Evolutionary conservation across 306 rosid genomes (phyloP), one percentile per base, ranked within the genome.

Genomic region (Rosa chinensis): DNA sequence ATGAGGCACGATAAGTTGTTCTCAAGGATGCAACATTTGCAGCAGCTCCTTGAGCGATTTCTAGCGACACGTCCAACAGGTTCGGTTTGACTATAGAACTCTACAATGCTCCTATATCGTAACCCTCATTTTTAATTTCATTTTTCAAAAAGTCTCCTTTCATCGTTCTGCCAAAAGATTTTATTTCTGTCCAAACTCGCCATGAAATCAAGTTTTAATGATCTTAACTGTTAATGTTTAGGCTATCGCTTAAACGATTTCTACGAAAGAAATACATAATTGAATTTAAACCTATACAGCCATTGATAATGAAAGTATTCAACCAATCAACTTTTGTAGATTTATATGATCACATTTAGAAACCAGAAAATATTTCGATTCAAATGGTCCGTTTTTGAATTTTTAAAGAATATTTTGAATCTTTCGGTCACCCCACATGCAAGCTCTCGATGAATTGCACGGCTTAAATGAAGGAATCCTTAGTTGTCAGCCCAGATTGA

Each of bases 41-140:
- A 90, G 28, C 88, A 90, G 80, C 86, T 96, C 48, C 97, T 96
- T 44, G 98, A 91, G 69, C 93, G 98, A 20, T 89, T 93, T 74
- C 72, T 93, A 69, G 98, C 97, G 62, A 90, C 96, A 82, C 99
- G 97, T 25, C 99, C 99, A 50, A 91, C 98, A 93, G 99, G 99
- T 94, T 77, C 69, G 70, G 8, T 28, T 28, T 63, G 16, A 23
- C 6, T 8, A 10, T 58, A 21, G 9, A 8, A 18, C 28, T 56
- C 62, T 8, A 55, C 25, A 6, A 2, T 20, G 20, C 64, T 21
- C 64, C 28, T 10, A 21, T 21, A 8, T 10, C 14, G 0, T 10
- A 21, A 9, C 64, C 35, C 35, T 21, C 6, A 21, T 9, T 58
- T 23, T 58, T 3, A 5, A 9, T 58, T 58, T 58, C 32, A n/a